Evolutionary conservation across 2,329 filamentous ascomycete genomes (phyloP), one percentile per base, ranked within the genome.

Genomic region (Fusarium sp.): DNA sequence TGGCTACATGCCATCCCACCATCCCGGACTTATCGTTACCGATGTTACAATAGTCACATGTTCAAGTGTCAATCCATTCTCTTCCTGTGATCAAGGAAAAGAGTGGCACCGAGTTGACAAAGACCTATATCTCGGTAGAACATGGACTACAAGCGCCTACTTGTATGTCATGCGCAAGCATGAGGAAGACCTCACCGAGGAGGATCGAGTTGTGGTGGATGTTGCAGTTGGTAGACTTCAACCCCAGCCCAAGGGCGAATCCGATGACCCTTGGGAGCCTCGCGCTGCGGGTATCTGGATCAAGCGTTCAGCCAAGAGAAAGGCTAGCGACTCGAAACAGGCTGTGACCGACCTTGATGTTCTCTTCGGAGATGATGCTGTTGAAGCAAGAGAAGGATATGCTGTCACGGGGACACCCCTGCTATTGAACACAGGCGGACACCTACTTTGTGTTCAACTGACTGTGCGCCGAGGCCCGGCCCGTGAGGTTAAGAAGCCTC

Each of bases 331-430:
- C 76, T 91, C 90, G 6, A 88, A 89, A 62, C 85, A 87, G 41
- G 91, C 90, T 18, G 86, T 98, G 51, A 97, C 93, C 0, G 91
- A 90, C 6, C 84, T 97, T 8, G 94, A 98, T 77, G 89, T 97
- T 7, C 84, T 98, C 9, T 98, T 97, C 75, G 94, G 94, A 21
- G 89, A 94, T 21, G 94, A 98, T 77, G 95, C 94, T 12, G 93
- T 94, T 31, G 96, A 99, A 77, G 94, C 93, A 7, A 89, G 96
- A 60, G 88, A 90, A 3, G 92, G 92, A 30, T 99, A 97, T 96
- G 84, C 89, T 61, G 86, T 98, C 44, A 89, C 89, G 52, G 91
- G 92, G 62, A 92, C 88, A 10, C 88, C 91, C 12, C 80, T 98
- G 58, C 81, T 95, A 51, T 82, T 98, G 62, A 88, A 92, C 69